Evolutionary conservation across 2,329 filamentous ascomycete species (phyloP).

Genomic region (Colletotrichum destructivum): DNA sequence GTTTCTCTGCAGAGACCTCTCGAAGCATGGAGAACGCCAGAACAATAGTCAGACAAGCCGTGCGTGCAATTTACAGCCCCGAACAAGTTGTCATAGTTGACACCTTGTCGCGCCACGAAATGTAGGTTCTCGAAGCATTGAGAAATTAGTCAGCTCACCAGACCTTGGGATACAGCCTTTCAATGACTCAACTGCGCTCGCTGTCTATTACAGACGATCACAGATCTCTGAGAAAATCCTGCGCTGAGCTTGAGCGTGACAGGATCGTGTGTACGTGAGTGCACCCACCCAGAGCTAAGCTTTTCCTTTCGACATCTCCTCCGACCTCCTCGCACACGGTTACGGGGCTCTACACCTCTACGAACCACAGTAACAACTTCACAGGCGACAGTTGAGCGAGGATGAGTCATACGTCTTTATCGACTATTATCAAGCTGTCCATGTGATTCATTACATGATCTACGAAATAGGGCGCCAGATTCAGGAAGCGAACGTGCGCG

Average conservation of each 20-base stretch:
- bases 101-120: not conserved
- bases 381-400: not conserved
- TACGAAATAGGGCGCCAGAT: not conserved
- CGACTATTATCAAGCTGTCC: not conserved
- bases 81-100: not conserved
- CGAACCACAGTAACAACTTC: not conserved
- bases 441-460: not conserved
- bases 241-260: not conserved
- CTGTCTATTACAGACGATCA: not conserved
- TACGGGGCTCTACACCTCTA: not conserved
- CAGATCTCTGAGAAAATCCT: not conserved
- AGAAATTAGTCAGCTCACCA: not conserved
- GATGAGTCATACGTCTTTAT: slow-evolving; percentile 3
- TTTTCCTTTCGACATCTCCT: not conserved
- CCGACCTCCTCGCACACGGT: not conserved
- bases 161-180: not conserved
- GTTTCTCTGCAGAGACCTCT: not conserved
- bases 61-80: not conserved
- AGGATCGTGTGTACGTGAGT: not conserved
- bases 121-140: not conserved
- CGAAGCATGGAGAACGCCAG: not conserved
- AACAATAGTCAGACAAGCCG: not conserved
- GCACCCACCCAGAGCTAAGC: not conserved
- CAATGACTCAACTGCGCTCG: not conserved
- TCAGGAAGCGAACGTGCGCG: not conserved